Evolutionary conservation across 1,284 basidiomycete genomes (phyloP).

Genomic region (Mycena citricolor): DNA sequence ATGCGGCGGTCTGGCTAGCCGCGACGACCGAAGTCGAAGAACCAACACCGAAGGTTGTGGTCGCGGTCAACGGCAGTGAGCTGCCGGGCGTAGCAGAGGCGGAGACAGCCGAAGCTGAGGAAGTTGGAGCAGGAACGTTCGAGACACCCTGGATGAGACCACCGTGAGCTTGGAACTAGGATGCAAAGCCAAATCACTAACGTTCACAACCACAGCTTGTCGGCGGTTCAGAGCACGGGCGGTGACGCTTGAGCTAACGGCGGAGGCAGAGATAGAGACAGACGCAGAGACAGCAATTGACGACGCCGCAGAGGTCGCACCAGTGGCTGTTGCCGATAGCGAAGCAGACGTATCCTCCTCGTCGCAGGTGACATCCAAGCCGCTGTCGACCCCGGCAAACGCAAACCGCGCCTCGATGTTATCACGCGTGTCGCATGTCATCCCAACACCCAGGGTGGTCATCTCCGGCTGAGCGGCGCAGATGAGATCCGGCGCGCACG

Average conservation of each 20-base stretch:
- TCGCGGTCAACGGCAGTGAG: too few relatives aligned
- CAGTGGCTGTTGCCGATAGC: not conserved
- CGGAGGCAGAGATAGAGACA: slow-evolving; percentile 1
- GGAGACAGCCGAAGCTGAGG: not conserved
- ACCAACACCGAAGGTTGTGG: too few relatives aligned
- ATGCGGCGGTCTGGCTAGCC: too few relatives aligned
- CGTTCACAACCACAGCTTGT: slow-evolving; percentile 1
- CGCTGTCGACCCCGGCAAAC: slow-evolving; percentile 22
- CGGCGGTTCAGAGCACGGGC: slow-evolving; percentile 11
- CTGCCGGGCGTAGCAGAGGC: slow-evolving; percentile 1
- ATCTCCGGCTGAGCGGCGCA: slow-evolving; percentile 19
- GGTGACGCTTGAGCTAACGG: too few relatives aligned
- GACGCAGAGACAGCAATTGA: not conserved
- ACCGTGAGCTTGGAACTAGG: not conserved
- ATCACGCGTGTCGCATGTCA: slow-evolving; percentile 22
- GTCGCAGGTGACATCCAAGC: slow-evolving; percentile 15
- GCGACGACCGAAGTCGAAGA: too few relatives aligned
- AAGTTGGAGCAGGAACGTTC: slow-evolving; percentile 3
- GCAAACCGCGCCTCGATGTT: slow-evolving; percentile 17
- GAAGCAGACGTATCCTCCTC: slow-evolving; percentile 14
- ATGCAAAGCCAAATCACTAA: not conserved
- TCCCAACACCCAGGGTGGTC: slow-evolving; percentile 14
- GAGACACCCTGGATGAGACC: slow-evolving; percentile 5
- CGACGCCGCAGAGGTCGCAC: not conserved
- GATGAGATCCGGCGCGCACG: slow-evolving; percentile 13